Percentiles rank a stretch among this genome's conserved stretches.
Conservation (phyloP, 495 filamentous ascomycete genomes). For the Acidomyces sp. region DNA sequence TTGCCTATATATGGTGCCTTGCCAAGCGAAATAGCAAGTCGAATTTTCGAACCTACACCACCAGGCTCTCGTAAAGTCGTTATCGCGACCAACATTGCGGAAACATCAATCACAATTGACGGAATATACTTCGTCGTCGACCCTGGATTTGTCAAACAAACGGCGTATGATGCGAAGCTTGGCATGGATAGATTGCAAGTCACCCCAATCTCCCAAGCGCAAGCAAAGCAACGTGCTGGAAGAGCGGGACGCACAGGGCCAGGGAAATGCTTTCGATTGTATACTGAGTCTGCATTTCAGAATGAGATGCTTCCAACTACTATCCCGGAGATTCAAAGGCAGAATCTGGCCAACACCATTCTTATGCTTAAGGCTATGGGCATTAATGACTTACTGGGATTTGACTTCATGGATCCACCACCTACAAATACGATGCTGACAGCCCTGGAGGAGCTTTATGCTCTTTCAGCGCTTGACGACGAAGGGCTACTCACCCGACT, state of each 20-base stretch:
- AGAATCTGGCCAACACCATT: conserved; percentile 89
- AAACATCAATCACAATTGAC: conserved; percentile 96
- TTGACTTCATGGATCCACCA: conserved; percentile 98
- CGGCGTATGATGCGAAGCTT: conserved; percentile 89
- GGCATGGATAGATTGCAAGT: conserved; percentile 96
- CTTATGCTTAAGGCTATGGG: conserved; percentile 99
- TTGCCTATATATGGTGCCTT: conserved; percentile 89
- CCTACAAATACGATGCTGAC: conserved; percentile 97
- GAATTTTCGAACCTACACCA: conserved; percentile 87
- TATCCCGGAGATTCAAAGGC: conserved; percentile 91
- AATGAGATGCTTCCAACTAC: conserved; percentile 94
- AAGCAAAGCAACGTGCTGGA: conserved; percentile 88
- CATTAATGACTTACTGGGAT: conserved; percentile 93
- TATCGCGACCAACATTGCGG: conserved; percentile 96
- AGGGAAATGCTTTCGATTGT: conserved; percentile 13
- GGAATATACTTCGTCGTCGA: conserved; percentile 96
- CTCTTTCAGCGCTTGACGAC: conserved; percentile 82
- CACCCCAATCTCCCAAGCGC: conserved; percentile 90
- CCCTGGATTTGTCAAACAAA: conserved; percentile 95
- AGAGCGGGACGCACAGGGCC: conserved; percentile 40
- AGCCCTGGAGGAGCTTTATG: conserved; percentile 89
- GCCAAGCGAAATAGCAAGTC: conserved; percentile 85
- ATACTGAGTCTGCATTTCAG: conserved; percentile 91
- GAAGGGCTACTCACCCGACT: conserved; percentile 88
- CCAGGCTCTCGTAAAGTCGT: conserved; percentile 85